Evolutionary conservation across 345 rosid genomes (phyloP).

Genomic region (Pugionium dolabratum): DNA sequence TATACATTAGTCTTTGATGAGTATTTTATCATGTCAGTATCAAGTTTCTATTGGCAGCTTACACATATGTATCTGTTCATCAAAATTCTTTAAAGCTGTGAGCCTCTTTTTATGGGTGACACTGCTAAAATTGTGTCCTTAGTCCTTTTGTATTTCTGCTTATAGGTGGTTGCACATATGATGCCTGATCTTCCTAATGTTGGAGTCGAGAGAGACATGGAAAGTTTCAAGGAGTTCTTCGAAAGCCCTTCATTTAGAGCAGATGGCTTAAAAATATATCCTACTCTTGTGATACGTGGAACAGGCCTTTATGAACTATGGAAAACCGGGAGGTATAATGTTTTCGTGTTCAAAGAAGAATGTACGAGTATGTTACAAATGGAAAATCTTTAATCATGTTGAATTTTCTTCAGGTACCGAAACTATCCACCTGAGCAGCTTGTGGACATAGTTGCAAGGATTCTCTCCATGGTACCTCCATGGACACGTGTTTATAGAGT

Average conservation of each 20-base stretch:
- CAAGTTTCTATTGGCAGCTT: slow-evolving; percentile 20
- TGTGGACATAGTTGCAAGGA: slow-evolving; percentile 95
- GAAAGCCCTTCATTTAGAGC: slow-evolving; percentile 96
- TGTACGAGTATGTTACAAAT: slow-evolving; percentile 1
- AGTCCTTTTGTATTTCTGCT: not conserved
- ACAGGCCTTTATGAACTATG: slow-evolving; percentile 97
- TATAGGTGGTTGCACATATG: slow-evolving; percentile 99
- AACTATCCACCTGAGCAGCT: slow-evolving; percentile 98
- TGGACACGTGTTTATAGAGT: slow-evolving; percentile 99
- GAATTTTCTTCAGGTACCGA: slow-evolving; percentile 59
- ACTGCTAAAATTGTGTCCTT: not conserved
- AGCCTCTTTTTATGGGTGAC: not conserved
- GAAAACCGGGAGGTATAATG: slow-evolving; percentile 89
- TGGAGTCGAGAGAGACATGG: slow-evolving; percentile 96
- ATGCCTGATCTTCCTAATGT: slow-evolving; percentile 99
- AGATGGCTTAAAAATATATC: slow-evolving; percentile 97
- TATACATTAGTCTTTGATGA: not conserved
- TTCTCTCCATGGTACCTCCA: slow-evolving; percentile 98
- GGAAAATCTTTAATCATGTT: slow-evolving; percentile 1
- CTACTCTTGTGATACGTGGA: slow-evolving; percentile 98
- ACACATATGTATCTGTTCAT: slow-evolving; percentile 27
- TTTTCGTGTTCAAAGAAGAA: slow-evolving; percentile 3
- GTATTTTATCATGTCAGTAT: slow-evolving; percentile 3
- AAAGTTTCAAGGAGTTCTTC: slow-evolving; percentile 92
- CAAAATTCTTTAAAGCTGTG: not conserved